Percentiles rank a stretch among this genome's conserved stretches.
phyloP scores from a whole-genome alignment of 164 flowering plant genomes.

The Kalanchoe fedtschenkoi region DNA sequence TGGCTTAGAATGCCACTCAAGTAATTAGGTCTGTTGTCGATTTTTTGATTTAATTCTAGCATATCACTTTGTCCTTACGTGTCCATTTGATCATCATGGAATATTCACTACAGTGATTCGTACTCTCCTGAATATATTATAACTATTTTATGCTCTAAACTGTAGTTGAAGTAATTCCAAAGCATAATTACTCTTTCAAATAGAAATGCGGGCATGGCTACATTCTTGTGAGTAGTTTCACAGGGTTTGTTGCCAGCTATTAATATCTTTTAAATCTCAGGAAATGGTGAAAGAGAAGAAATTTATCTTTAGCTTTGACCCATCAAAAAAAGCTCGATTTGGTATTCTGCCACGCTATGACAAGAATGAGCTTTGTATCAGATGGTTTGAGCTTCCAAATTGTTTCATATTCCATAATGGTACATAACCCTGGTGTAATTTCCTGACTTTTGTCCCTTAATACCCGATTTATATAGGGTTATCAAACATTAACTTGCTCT shows the following conservation, averaged over 20 bases:
- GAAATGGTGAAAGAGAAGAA: slow-evolving; percentile 86
- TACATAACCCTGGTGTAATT: slow-evolving; percentile 17
- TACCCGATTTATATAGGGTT: background rate
- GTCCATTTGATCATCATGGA: background rate
- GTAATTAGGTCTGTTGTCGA: no score
- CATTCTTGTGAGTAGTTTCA: background rate
- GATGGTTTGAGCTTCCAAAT: slow-evolving; percentile 98
- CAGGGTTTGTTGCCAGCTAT: background rate
- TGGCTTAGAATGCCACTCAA: no score
- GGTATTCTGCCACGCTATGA: slow-evolving; percentile 96
- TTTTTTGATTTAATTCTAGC: no score
- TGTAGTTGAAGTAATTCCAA: background rate
- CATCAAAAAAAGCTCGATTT: slow-evolving; percentile 74
- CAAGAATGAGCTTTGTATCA: slow-evolving; percentile 66
- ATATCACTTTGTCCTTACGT: background rate
- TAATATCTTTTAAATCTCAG: slow-evolving; percentile 28
- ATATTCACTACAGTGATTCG: background rate
- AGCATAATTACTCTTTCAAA: no score
- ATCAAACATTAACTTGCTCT: background rate
- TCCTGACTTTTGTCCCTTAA: background rate
- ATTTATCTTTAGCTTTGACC: slow-evolving; percentile 60
- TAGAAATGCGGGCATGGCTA: background rate
- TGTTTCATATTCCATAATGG: slow-evolving; percentile 98
- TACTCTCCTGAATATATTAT: background rate
- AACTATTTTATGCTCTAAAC: background rate